These are phyloP conservation scores for Dillenia turbinata DNA, from an alignment of 164 flowering plant species.

Conservation along the genomic window DNA sequence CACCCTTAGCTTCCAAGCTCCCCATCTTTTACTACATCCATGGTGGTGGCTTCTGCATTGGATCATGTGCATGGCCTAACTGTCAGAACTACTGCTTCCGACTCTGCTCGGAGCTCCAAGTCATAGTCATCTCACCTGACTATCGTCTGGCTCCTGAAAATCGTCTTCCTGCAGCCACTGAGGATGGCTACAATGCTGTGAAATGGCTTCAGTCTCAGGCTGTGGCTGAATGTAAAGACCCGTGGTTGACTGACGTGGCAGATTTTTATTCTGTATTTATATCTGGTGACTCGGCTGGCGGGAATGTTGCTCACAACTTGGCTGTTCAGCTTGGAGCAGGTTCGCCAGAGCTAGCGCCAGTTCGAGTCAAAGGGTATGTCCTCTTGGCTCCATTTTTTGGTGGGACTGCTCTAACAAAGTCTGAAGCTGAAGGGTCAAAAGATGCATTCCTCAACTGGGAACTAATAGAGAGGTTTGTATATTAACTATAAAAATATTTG, in stretches of 20 bases:
- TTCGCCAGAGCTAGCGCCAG: constrained; percentile 47
- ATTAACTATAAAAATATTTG: too few species aligned
- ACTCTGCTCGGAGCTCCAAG: constrained; percentile 51
- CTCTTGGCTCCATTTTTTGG: constrained; percentile 68
- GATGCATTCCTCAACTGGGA: constrained; percentile 61
- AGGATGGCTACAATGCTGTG: constrained; percentile 51
- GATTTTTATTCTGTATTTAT: constrained; percentile 59
- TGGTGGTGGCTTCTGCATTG: constrained; percentile 82
- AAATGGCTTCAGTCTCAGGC: constrained; percentile 70
- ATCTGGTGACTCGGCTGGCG: constrained; percentile 84
- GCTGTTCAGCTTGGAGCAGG: constrained; percentile 46
- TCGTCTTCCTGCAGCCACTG: constrained; percentile 71
- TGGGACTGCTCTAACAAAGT: constrained; percentile 44
- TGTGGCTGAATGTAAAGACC: constrained; percentile 29
- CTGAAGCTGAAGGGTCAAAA: constrained; percentile 59
- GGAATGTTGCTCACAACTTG: constrained; percentile 62
- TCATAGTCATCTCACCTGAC: constrained; percentile 60
- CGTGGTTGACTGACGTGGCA: constrained; percentile 49
- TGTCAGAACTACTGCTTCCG: constrained; percentile 63
- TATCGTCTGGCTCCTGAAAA: constrained; percentile 77
- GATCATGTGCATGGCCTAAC: constrained; percentile 70
- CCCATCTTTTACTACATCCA: constrained; percentile 68
- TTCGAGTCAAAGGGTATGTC: constrained; percentile 59
- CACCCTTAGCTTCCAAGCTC: constrained; percentile 27
- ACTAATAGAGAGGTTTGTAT: constrained; percentile 51